These are phyloP conservation scores for Eucalyptus cloeziana DNA, from an alignment of 345 rosid species.

Conservation along the genomic window DNA sequence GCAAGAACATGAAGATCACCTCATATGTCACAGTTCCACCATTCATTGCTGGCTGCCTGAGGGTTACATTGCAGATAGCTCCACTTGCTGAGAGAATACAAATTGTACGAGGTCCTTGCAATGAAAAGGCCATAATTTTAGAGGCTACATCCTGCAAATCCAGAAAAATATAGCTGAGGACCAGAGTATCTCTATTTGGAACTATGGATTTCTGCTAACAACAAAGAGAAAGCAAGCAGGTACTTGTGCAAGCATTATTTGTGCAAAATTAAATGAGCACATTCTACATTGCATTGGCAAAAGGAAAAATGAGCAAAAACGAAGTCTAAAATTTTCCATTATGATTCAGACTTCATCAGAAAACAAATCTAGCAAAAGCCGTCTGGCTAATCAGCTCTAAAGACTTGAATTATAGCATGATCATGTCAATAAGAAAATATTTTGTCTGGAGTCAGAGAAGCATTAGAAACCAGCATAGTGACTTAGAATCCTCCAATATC, in stretches of 20 bases:
- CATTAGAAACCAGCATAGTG: background rate
- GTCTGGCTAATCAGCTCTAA: background rate
- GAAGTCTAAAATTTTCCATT: background rate
- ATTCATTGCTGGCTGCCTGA: slow-evolving; percentile 45
- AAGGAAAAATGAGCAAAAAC: background rate
- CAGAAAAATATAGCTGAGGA: background rate
- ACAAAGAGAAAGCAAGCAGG: background rate
- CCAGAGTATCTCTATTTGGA: background rate
- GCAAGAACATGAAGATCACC: slow-evolving; percentile 23
- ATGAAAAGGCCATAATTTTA: slow-evolving; percentile 58
- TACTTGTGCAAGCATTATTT: background rate
- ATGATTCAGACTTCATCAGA: background rate
- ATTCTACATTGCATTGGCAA: background rate
- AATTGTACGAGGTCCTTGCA: slow-evolving; percentile 73
- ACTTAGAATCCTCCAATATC: background rate
- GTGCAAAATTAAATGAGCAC: background rate
- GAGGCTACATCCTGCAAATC: slow-evolving; percentile 63
- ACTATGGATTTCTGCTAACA: background rate
- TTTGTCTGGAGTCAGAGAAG: background rate
- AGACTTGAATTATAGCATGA: background rate
- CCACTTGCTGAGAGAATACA: slow-evolving; percentile 92
- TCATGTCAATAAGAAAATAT: background rate
- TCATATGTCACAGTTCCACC: slow-evolving; percentile 56
- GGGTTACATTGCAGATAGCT: slow-evolving; percentile 57
- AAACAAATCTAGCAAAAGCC: background rate